A percentile compares a stretch with the other conserved stretches of the same genome.
These are phyloP conservation scores for Favolaschia claudopus DNA, from an alignment of 768 basidiomycete species.

Conservation along the genomic window DNA sequence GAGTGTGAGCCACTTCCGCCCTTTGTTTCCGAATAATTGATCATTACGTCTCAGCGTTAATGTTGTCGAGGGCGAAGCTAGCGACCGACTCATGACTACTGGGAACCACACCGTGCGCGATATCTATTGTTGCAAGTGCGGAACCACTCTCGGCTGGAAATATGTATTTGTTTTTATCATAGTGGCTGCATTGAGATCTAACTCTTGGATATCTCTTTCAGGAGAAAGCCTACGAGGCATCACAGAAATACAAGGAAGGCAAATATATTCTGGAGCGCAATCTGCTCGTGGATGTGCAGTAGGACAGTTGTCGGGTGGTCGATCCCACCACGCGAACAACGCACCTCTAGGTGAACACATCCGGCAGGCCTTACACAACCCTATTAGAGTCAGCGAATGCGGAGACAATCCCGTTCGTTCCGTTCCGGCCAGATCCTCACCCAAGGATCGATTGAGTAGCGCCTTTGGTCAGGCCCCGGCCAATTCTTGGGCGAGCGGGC, in stretches of 20 bases:
- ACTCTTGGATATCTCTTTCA: conserved; percentile 43
- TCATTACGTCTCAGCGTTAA: conserved; percentile 74
- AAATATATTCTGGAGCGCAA: conserved; percentile 97
- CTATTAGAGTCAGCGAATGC: conserved; percentile 15
- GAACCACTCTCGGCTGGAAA: conserved; percentile 93
- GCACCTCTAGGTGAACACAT: background rate
- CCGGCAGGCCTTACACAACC: conserved; percentile 27
- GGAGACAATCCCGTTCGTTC: too few relatives aligned
- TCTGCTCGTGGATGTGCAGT: conserved; percentile 87
- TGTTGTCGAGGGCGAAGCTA: conserved; percentile 86
- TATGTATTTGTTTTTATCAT: conserved; percentile 67
- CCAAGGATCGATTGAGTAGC: too few relatives aligned
- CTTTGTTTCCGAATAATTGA: conserved; percentile 23
- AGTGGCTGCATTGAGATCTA: conserved; percentile 6
- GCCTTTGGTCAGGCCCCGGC: too few relatives aligned
- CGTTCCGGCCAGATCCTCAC: too few relatives aligned
- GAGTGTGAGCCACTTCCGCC: conserved; percentile 69
- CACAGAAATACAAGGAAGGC: conserved; percentile 98
- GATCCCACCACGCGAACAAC: conserved; percentile 22
- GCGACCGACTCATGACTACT: conserved; percentile 95
- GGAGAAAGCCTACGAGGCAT: conserved; percentile 90
- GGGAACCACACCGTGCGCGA: conserved; percentile 96
- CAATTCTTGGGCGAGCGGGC: too few relatives aligned
- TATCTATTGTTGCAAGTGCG: conserved; percentile 93
- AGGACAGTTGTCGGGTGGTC: conserved; percentile 27